Evolutionary conservation across 208 protist species (phyloP).

Genomic region (Leishmania amazonensis): DNA sequence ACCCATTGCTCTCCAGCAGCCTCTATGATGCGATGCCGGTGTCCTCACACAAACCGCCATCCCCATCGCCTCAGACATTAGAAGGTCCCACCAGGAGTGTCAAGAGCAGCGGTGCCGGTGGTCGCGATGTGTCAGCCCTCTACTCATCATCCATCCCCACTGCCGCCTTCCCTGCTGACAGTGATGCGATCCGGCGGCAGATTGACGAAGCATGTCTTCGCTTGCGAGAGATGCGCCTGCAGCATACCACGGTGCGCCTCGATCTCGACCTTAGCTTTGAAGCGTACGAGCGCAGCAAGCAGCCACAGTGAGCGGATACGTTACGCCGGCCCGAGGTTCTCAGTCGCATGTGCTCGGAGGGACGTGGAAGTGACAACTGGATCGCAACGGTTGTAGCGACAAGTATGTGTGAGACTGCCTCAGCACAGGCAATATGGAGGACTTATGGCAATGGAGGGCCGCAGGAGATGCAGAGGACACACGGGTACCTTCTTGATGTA

Average conservation of each 20-base stretch:
- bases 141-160: not conserved
- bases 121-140: not conserved
- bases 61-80: not conserved
- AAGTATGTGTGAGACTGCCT: constrained; percentile 1
- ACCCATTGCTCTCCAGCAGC: constrained; percentile 1
- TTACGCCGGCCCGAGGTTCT: not conserved
- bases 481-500: constrained; percentile 3
- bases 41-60: not conserved
- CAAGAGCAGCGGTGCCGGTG: not conserved
- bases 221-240: constrained; percentile 43
- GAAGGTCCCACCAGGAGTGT: not conserved
- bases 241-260: constrained; percentile 46
- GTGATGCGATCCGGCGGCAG: constrained; percentile 39
- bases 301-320: not conserved
- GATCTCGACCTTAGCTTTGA: constrained; percentile 72
- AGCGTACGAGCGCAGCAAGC: constrained; percentile 53
- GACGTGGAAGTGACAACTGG: not conserved
- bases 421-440: not conserved
- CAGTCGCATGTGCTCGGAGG: not conserved
- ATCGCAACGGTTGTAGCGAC: not conserved
- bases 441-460: not conserved
- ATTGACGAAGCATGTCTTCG: constrained; percentile 36
- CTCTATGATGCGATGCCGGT: not conserved
- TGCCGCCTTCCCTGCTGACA: not conserved
- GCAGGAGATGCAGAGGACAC: not conserved